Base-by-base conservation (phyloP, 306 rosid species). In the Acacia crassicarpa region DNA sequence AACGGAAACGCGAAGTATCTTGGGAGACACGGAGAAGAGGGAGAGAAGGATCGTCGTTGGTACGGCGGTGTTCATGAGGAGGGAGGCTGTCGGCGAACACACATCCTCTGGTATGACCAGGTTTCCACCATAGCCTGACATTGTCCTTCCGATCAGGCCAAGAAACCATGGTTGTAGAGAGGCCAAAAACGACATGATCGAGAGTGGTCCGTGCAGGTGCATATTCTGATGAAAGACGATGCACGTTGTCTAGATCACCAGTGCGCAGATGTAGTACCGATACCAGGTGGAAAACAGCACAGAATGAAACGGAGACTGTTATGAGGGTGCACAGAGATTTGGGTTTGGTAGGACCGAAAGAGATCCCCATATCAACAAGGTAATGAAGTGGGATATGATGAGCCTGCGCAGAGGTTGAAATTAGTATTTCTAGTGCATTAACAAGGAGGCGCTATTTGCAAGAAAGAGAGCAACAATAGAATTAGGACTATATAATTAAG, bases 141-240 rank as follows among this genome's bases (percentile, higher is more conserved):
- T 83, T 83, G 16, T 89, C 91, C 74, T 93, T 91, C 32, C 93
- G 81, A 48, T 38, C 33, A 22, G 89, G 84, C 99, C 99, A 95
- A 2, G 93, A 82, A 0, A 12, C 25, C 25, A 67, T 68, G 82
- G 77, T 83, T 7, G 98, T 89, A 8, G 94, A 94, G 70, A 95
- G 89, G 51, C 98, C 98, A 20, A 95, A 95, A 59, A 92, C 93
- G 72, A 95, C 76, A 75, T 95, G 92, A 33, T 84, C 78, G 25
- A 93, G 80, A 56, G 87, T 81, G 70, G 93, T 91, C 0, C 84
- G 81, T 1, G 80, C 70, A 56, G 65, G 78, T 19, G 20, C 81
- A 67, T 83, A 17, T 12, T 30, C 78, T 32, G 56, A 35, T 16
- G 88, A 70, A 40, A 69, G 51, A n/a, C n/a, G n/a, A 19, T 38